Conservation (phyloP, 768 basidiomycete species). For the Rhodotorula babjevae region DNA sequence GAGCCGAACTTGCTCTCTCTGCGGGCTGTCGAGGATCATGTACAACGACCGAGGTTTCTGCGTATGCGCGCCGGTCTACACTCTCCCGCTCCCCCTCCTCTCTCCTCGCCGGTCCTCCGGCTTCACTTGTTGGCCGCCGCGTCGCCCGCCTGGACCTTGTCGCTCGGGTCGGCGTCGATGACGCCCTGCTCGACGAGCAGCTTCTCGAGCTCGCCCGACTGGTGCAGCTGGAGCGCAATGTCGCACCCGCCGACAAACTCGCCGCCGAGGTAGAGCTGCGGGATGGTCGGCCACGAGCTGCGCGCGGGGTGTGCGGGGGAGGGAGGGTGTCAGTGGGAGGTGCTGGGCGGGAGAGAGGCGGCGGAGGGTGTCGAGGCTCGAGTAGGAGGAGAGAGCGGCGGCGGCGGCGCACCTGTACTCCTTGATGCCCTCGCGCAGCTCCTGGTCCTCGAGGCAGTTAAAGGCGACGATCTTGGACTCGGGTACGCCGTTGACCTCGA, state of each 20-base stretch:
- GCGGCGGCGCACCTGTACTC: conserved; percentile 78
- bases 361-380: background rate
- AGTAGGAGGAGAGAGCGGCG: background rate
- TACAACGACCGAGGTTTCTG: background rate
- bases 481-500: conserved; percentile 68
- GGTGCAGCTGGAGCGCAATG: conserved; percentile 90
- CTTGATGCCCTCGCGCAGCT: conserved; percentile 81
- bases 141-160: background rate
- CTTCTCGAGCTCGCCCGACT: conserved; percentile 84
- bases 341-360: background rate
- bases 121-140: background rate
- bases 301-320: background rate
- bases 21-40: background rate
- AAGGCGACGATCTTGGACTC: conserved; percentile 78
- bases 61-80: no score
- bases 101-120: no score
- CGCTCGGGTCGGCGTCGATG: conserved; percentile 8
- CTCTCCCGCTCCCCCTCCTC: no score
- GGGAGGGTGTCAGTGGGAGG: background rate
- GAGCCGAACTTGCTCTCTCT: no score
- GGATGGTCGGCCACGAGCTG: conserved; percentile 97
- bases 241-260: conserved; percentile 98
- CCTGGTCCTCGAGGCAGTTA: conserved; percentile 79
- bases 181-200: conserved; percentile 18
- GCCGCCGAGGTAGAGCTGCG: conserved; percentile 87